Evolutionary conservation across 768 basidiomycete genomes (phyloP).

Genomic region (Leccinellum luteum): DNA sequence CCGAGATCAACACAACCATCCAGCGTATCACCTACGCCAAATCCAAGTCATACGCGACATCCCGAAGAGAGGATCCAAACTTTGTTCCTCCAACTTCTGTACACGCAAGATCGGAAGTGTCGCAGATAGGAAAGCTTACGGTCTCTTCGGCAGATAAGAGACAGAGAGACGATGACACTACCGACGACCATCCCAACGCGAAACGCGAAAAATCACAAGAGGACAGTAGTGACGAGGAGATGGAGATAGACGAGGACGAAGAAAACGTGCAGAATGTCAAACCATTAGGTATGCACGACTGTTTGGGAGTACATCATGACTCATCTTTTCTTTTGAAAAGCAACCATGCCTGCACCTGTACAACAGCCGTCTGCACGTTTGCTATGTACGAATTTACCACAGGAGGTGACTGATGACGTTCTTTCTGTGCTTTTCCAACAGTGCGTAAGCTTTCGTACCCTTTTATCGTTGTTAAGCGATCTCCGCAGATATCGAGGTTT

Average conservation of each 20-base stretch:
- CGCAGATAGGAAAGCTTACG: slow-evolving; percentile 38
- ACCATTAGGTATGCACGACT: slow-evolving; percentile 46
- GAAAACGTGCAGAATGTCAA: slow-evolving; percentile 45
- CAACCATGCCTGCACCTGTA: slow-evolving; percentile 43
- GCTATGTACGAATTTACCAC: slow-evolving; percentile 82
- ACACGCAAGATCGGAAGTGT: slow-evolving; percentile 50
- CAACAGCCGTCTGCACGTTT: slow-evolving; percentile 61
- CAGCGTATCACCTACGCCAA: slow-evolving; percentile 93
- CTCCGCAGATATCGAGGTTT: slow-evolving; percentile 77
- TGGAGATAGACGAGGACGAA: slow-evolving; percentile 94
- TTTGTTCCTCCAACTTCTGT: slow-evolving; percentile 72
- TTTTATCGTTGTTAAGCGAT: not conserved
- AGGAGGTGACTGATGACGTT: slow-evolving; percentile 86
- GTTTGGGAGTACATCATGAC: not conserved
- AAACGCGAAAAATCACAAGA: slow-evolving; percentile 73
- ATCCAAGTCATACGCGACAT: slow-evolving; percentile 82
- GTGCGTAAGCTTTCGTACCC: slow-evolving; percentile 47
- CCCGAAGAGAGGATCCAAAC: slow-evolving; percentile 72
- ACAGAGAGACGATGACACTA: slow-evolving; percentile 59
- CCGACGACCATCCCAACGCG: slow-evolving; percentile 49
- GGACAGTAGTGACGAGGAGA: slow-evolving; percentile 73
- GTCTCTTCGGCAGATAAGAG: slow-evolving; percentile 53
- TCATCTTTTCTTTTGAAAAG: slow-evolving; percentile 24
- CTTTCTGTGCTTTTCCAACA: slow-evolving; percentile 88
- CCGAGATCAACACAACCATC: slow-evolving; percentile 12